Evolutionary conservation across 805 yeast species (phyloP), one percentile per base, ranked within the genome.

Genomic region (Jamesozyma gamospora): DNA sequence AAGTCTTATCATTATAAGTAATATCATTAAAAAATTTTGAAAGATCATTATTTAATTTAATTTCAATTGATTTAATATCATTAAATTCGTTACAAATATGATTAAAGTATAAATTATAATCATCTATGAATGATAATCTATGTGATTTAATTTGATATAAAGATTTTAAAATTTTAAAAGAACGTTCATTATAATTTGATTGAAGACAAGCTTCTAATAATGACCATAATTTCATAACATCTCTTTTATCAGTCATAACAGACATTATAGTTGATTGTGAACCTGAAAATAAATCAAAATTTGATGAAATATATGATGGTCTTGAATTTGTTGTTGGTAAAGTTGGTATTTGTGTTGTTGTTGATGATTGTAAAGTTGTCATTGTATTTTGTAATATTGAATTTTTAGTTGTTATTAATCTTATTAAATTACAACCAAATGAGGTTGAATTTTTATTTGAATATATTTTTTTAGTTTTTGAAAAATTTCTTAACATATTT

Each of bases 121-220:
- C 82, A 48, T 78, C 76, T 18, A 77, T 67, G 46, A 82, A 74
- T 21, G 73, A 72, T 3, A 69, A 63, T 46, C 59, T 43, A 49
- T 65, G 58, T 4, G 60, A 52, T 4, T 67, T 58, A 16, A 76
- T 58, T 16, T 74, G 74, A 36, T 77, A 70, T 35, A 85, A 65
- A 3, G 87, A 78, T 39, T 69, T 66, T 31, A 86, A 60, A 16
- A 85, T 76, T 18, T 78, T 64, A 46, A 75, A 77, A 0, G 95
- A 94, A 52, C 95, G 68, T 17, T 70, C 72, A 48, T 70, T 73
- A 53, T 82, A 81, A 39, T 71, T 70, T 27, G 82, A 72, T 33
- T 76, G 74, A 26, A 86, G 53, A 47, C 88, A 79, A 0, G 92
- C 90, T 50, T 86, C 95, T 31, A 85, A 66, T 28, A 86, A 61